Percentiles rank a stretch among this genome's conserved stretches.
Evolutionary conservation across 495 filamentous ascomycete genomes (phyloP).

Genomic region (Trichoderma virens): DNA sequence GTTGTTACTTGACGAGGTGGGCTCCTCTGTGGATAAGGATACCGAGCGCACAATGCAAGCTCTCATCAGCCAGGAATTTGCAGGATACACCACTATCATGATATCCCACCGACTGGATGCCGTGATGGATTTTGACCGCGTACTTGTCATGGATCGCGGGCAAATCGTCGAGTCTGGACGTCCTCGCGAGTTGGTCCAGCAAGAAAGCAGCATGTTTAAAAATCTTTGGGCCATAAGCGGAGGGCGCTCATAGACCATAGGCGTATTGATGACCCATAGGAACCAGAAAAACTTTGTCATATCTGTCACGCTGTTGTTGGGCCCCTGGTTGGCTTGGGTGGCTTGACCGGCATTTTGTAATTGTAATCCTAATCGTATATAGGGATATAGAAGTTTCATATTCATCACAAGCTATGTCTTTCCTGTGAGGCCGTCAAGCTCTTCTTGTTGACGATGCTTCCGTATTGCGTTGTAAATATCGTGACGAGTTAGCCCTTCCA

Average conservation of each 20-base stretch:
- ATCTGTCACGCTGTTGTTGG: no score
- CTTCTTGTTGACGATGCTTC: background rate
- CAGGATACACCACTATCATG: slow-evolving; percentile 37
- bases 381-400: no score
- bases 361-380: no score
- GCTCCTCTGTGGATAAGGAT: slow-evolving; percentile 36
- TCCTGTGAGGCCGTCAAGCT: no score
- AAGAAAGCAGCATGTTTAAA: slow-evolving; percentile 10
- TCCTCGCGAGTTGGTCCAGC: slow-evolving; percentile 6
- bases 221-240: background rate
- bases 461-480: background rate
- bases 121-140: slow-evolving; percentile 30
- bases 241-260: no score
- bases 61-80: slow-evolving; percentile 37
- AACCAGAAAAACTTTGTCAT: no score
- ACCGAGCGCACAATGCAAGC: slow-evolving; percentile 38
- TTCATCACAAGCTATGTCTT: no score
- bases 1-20: slow-evolving; percentile 34
- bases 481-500: background rate
- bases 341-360: no score
- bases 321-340: no score
- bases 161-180: slow-evolving; percentile 16
- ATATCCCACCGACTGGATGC: slow-evolving; percentile 41
- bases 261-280: no score
- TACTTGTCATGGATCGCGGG: slow-evolving; percentile 22